Evolutionary conservation across 345 rosid genomes (phyloP), one percentile per base, ranked within the genome.

Genomic region (Euphorbia lathyris): DNA sequence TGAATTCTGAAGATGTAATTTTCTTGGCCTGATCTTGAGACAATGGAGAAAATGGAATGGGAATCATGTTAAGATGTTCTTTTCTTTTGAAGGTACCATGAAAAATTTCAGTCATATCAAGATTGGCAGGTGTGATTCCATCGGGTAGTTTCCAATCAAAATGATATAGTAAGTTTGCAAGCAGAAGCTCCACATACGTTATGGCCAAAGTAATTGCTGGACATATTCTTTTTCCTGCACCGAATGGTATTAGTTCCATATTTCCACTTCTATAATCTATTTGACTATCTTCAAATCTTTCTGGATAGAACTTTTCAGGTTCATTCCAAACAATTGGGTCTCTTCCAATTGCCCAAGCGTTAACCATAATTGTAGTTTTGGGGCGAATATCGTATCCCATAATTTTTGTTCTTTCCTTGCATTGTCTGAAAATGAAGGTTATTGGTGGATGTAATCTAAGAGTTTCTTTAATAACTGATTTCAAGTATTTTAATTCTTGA

Each of bases 401-500:
- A 2, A 66, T 7, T 16, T n/a, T 32, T 20, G 59, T 50, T 19
- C 3, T 20, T 29, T 52, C 47, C 4, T 19, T 32, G 30, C 51
- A 22, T 66, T 51, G 29, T 66, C 70, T 66, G n/a, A 29, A 29
- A 50, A 52, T 23, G 13, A 66, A 32, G 12, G 59, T 2, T 0
- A 3, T n/a, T 8, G 73, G 3, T 45, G 73, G 58, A 20, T 67
- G 72, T 11, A 74, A 2, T 45, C 74, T 77, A 19, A 65, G 4
- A 7, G 52, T 66, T 61, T 69, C 72, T 55, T 58, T 69, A 11
- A 74, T 14, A 1, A 74, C 50, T 53, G 5, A 50, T 19, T 59
- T 72, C 58, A 55, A 26, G 51, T 40, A 72, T 14, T 77, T 62
- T 10, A 77, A 9, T 32, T 76, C 77, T 5, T 16, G 27, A 23